Conservation (phyloP, 345 rosid species). For the Arabis hirsuta region DNA sequence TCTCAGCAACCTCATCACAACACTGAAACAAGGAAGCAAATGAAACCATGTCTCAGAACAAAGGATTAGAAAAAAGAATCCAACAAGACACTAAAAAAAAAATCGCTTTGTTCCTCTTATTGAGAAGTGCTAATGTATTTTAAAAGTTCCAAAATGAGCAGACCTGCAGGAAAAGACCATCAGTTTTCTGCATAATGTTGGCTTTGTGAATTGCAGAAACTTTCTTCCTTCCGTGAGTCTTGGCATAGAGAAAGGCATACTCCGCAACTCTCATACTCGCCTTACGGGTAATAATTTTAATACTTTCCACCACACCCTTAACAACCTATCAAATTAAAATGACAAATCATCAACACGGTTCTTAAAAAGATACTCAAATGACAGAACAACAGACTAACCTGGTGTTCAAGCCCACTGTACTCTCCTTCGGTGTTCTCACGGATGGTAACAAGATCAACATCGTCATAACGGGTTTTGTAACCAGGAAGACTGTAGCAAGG, state of each 20-base stretch:
- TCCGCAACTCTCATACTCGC: slow-evolving; percentile 98
- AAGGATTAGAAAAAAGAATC: not conserved
- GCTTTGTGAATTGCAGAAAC: slow-evolving; percentile 97
- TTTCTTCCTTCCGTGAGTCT: slow-evolving; percentile 86
- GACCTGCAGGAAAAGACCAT: slow-evolving; percentile 92
- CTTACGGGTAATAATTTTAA: slow-evolving; percentile 89
- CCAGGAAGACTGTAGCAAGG: slow-evolving; percentile 97
- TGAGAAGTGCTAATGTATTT: not conserved
- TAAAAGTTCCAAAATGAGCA: not conserved
- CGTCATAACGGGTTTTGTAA: slow-evolving; percentile 87
- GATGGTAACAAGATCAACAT: slow-evolving; percentile 88
- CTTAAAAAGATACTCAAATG: slow-evolving; percentile 1
- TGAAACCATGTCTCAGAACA: slow-evolving; percentile 17
- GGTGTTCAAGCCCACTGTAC: slow-evolving; percentile 98
- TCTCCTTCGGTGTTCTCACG: slow-evolving; percentile 99
- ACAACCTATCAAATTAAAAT: slow-evolving; percentile 63
- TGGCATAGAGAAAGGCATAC: slow-evolving; percentile 93
- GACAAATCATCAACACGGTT: not conserved
- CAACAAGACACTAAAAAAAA: slow-evolving; percentile 6
- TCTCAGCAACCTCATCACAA: slow-evolving; percentile 92
- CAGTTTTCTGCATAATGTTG: slow-evolving; percentile 96
- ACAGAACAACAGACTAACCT: slow-evolving; percentile 49
- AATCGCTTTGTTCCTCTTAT: not conserved
- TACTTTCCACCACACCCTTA: slow-evolving; percentile 97
- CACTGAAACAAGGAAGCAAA: slow-evolving; percentile 57